Evolutionary conservation across 306 rosid species (phyloP), one percentile per base, ranked within the genome.

Genomic region (Calophaca sinica): DNA sequence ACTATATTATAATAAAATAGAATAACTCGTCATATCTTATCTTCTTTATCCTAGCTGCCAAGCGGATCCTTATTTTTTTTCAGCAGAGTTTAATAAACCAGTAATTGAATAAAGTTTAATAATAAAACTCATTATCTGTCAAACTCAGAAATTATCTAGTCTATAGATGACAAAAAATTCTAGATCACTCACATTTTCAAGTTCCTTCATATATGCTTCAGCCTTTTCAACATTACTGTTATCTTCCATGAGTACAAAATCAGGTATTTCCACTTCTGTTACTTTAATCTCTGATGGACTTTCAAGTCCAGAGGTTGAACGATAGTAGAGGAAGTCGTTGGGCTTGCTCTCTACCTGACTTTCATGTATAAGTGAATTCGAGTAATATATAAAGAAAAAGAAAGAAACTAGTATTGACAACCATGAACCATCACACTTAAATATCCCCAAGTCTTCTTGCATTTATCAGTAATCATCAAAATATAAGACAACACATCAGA

Each of bases 221-320:
- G 96, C 97, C 83, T 90, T 91, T 89, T 86, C 90, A 67, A 94
- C 89, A 75, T 70, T 88, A 75, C 86, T 81, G 75, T 90, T 86
- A 74, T 85, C 91, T 73, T 88, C 96, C 80, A 78, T 52, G 4
- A 64, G 74, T 28, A 76, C 61, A 72, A 88, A 78, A 78, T 62
- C 79, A 46, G 74, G 78, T 42, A 85, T 78, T 83, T 83, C 88
- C 66, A 85, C 63, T 76, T 90, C 96, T 76, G 74, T 83, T 73
- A 72, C 53, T 62, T 83, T 84, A 57, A 78, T 68, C 83, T 14
- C 78, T 26, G 65, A 66, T 66, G 87, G 82, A 77, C 76, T 79
- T 82, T 77, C 87, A 65, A 80, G 75, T 70, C 74, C 74, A 68
- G 63, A 55, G 62, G 76, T 68, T 62, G 72, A 81, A 66, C 70